Base-by-base conservation (phyloP, 2,329 filamentous ascomycete genomes). In the Aspergillus alliaceus region DNA sequence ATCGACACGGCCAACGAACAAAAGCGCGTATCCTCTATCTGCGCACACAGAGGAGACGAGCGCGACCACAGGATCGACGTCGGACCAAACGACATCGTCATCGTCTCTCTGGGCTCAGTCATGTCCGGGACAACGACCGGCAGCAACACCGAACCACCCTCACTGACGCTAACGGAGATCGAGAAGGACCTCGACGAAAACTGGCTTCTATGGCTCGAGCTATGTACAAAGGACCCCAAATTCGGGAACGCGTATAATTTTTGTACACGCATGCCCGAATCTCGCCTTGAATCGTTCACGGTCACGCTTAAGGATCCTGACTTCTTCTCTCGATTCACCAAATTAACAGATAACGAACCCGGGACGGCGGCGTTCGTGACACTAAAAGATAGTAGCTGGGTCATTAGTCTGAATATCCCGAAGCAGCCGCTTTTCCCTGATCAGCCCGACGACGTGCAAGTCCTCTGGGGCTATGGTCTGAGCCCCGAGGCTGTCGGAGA, bases 201-300 rank as follows among this genome's bases (percentile, higher is more conserved):
- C 12, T 79, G 77, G 76, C 66, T 71, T 4, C 64, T 79, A 4
- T 80, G 77, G 77, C 60, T 70, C 2, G 69, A 73, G n/a, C 65
- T 79, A 9, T 69, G 72, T 1, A 71, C 70, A 11, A 74, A 74
- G 54, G 61, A 70, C 53, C 54, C 68, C 9, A 66, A 67, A 0
- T 74, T 78, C 56, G 75, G 76, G 27, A 72, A 74, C 47, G 74
- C 77, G 0, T 71, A 75, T 31, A 76, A 74, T 46, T 80, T 80
- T 61, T 74, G 72, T 56, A 71, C 66, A 1, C 68, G 74, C 24
- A 62, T 72, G 22, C 47, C 62, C 2, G 69, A 77, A 46, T 75
- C 73, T 8, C 72, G 71, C 20, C 70, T 77, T 66, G 72, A 74
- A 54, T 75, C 73, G 0, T 78, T 79, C 29, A 78, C 77, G 4